These are phyloP conservation scores for Aspergillus asperescens DNA, from an alignment of 495 filamentous ascomycete genomes.

Conservation along the genomic window DNA sequence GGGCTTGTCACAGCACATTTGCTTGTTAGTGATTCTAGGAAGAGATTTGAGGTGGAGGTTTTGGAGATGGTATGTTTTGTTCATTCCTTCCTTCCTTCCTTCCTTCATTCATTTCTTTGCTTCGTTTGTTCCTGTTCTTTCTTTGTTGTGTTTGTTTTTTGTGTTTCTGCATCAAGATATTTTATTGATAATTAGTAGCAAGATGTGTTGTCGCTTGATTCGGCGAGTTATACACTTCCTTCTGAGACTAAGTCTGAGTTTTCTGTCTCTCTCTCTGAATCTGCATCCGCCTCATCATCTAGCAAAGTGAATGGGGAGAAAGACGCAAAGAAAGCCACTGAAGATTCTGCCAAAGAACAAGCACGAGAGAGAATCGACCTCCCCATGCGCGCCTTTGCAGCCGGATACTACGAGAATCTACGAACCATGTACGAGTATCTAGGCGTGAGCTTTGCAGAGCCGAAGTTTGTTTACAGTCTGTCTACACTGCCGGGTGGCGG, in stretches of 20 bases:
- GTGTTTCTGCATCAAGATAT: background rate
- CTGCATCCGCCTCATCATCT: background rate
- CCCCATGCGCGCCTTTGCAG: conserved; percentile 55
- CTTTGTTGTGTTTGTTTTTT: too few relatives aligned
- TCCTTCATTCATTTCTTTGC: background rate
- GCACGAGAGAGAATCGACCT: conserved; percentile 39
- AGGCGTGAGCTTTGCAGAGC: conserved; percentile 34
- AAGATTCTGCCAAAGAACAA: too few relatives aligned
- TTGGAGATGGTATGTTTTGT: conserved; percentile 41
- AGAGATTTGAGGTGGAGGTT: conserved; percentile 30
- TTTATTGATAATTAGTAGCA: conserved; percentile 9
- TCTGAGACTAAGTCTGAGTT: background rate
- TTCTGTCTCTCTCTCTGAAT: background rate
- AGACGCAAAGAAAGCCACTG: background rate
- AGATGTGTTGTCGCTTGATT: conserved; percentile 26
- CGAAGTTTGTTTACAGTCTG: conserved; percentile 36
- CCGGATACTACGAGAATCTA: conserved; percentile 50
- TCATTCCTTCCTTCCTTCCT: background rate
- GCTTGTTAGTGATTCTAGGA: conserved; percentile 17
- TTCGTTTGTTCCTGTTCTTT: background rate
- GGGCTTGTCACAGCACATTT: conserved; percentile 49
- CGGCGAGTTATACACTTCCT: conserved; percentile 12
- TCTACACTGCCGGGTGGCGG: too few relatives aligned
- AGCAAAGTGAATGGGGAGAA: background rate
- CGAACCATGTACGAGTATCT: conserved; percentile 51